Base-by-base conservation (phyloP, 23 red algal species). In the Gracilaria gracilis region DNA sequence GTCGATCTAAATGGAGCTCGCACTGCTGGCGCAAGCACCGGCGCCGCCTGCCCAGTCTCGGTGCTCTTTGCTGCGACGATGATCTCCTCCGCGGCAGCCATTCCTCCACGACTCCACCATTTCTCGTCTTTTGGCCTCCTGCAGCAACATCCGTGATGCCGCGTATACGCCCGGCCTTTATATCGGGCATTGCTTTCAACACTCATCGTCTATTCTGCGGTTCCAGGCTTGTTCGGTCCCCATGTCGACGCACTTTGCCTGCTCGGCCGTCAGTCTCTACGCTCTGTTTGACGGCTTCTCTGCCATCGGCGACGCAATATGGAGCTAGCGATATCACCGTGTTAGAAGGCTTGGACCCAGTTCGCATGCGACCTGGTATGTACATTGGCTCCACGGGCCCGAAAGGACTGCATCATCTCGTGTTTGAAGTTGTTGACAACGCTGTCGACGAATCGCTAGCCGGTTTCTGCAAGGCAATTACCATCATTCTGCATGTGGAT, bases 391-490 rank as follows among this genome's bases (percentile, higher is more conserved):
- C 94, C 29, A 99, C 97, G 4, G 97, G 97, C 35, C 51, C 95
- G 38, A 87, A 91, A 50, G 97, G 97, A 27, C 75, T 96, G 49
- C 97, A 99, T 77, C 97, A 99, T 48, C 79, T 99, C 15, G 93
- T 96, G n/a, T 99, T 89, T 61, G 97, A 99, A 79, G 90, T 99
- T 14, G 92, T 99, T 25, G 97, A 99, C 88, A 99, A 99, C 61
- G 91, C 97, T 19, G 93, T 99, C 28, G 97, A 99, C 69, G 97
- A 99, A 57, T 90, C 97, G 5, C 82, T 99, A 17, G 97, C 97
- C 0, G 97, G 97, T 23, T 83, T 85, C 75, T 99, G 97, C 79
- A 88, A 46, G 11, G 46, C 66, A 20, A 83, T 99, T 50, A 58
- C 59, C 16, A 51, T 99, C 28, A 83, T 81, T 4, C 65, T 99